Percentiles rank a stretch among this genome's conserved stretches.
Conservation (phyloP, 345 rosid genomes). For the Euphorbia peplus region DNA sequence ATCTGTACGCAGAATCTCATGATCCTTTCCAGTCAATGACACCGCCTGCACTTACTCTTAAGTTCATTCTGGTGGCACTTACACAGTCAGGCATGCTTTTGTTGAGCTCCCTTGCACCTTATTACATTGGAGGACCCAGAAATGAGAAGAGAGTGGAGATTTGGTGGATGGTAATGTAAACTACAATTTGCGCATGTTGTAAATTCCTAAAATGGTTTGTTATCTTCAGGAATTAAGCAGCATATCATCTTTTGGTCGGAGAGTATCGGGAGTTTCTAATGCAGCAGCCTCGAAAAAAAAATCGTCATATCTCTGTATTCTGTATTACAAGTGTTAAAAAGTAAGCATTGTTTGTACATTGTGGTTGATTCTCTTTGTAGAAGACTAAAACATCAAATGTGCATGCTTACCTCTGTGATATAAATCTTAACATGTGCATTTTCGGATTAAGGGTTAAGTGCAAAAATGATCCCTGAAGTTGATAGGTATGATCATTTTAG, state of each 20-base stretch:
- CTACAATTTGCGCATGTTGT: not conserved
- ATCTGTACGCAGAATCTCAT: not conserved
- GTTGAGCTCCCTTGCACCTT: not conserved
- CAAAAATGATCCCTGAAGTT: too few species aligned
- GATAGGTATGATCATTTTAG: too few species aligned
- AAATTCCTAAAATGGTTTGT: not conserved
- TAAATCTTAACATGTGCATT: too few species aligned
- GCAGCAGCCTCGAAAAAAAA: too few species aligned
- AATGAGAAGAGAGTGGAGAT: not conserved
- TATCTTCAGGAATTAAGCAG: not conserved
- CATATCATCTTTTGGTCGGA: not conserved
- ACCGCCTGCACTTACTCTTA: not conserved
- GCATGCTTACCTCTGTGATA: too few species aligned
- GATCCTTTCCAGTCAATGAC: slow-evolving; percentile 1
- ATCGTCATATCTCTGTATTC: not conserved
- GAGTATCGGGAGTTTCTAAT: not conserved
- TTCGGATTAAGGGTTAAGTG: too few species aligned
- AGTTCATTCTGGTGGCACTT: not conserved
- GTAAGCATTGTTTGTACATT: too few species aligned
- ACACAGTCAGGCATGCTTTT: not conserved
- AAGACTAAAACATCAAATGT: too few species aligned
- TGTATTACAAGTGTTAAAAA: not conserved
- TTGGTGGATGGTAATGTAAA: not conserved
- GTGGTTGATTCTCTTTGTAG: too few species aligned
- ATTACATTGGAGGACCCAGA: not conserved